A percentile compares a stretch with the other conserved stretches of the same genome.
Conservation (phyloP, 202 grass and related monocot species). For the Carex sylvatica region DNA sequence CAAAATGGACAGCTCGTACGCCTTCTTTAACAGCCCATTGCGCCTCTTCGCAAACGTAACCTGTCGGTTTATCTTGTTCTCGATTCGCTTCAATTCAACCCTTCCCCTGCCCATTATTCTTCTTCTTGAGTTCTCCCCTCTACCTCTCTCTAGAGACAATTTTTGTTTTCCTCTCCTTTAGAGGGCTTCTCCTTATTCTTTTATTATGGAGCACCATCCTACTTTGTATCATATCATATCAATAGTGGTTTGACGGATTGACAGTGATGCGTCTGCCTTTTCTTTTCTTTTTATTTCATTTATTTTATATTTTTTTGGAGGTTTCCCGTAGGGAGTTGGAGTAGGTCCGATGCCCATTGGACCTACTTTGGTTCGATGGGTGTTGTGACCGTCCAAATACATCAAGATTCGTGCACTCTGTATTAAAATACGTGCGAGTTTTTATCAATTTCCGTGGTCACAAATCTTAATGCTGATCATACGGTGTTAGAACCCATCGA, state of each 20-base stretch:
- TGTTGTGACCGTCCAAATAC: too few relatives aligned
- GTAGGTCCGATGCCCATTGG: too few relatives aligned
- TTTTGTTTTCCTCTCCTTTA: neutral
- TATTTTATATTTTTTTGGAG: too few relatives aligned
- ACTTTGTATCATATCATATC: constrained; percentile 23
- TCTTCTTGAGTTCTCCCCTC: neutral
- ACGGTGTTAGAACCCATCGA: too few relatives aligned
- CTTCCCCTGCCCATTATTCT: constrained; percentile 57
- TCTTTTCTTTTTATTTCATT: constrained; percentile 7
- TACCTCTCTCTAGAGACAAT: neutral
- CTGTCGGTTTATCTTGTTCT: constrained; percentile 79
- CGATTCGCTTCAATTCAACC: constrained; percentile 77
- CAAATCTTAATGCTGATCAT: too few relatives aligned
- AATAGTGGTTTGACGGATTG: constrained; percentile 26
- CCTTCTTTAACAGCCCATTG: constrained; percentile 73
- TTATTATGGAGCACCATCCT: neutral
- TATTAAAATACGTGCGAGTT: too few relatives aligned
- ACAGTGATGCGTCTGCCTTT: constrained; percentile 26
- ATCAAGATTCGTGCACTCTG: too few relatives aligned
- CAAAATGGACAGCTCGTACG: constrained; percentile 61
- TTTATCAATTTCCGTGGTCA: too few relatives aligned
- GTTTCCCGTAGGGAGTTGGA: too few relatives aligned
- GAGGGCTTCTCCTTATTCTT: neutral
- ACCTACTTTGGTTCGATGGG: too few relatives aligned
- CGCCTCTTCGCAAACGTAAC: constrained; percentile 69